Evolutionary conservation across 2,329 filamentous ascomycete species (phyloP), one percentile per base, ranked within the genome.

Genomic region (Exophiala oligosperma): DNA sequence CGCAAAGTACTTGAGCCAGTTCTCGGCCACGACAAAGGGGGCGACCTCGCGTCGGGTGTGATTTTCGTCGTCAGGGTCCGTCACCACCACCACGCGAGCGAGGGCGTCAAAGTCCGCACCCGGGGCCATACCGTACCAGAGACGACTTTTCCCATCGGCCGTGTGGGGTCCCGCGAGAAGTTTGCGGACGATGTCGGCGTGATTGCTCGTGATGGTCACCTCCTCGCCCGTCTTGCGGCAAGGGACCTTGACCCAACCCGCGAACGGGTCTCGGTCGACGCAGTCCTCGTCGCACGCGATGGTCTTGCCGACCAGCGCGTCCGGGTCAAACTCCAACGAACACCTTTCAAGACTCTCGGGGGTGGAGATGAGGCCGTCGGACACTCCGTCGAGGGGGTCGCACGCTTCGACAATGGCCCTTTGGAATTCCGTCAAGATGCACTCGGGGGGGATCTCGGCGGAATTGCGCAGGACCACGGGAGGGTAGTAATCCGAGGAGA

Each of bases 1-100:
- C 1, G 77, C 54, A 47, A 75, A 74, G 4, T 64, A 61, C 7
- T 60, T 61, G 48, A 77, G 70, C 72, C 73, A 78, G 24, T 23
- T 41, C 46, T 57, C 54, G 4, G 52, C 49, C 17, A 48, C 37
- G 8, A 38, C 29, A 32, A 54, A 57, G 2, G 58, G 58, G 14
- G 24, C 35, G 9, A 44, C 28, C 23, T 43, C 47, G 32, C 37
- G 32, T 9, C 28, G 28, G 5, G 28, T 4, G 8, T 29, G 40
- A n/a, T 44, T 54, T 1, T 50, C 54, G 29, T 61, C 48, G 23
- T 44, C 44, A 17, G 17, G 17, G 17, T 17, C 17, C 17, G 17
- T 17, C 6, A n/a, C 47, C 14, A 47, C 7, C 2, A 35, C 48
- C 0, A 41, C 48, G 17, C 54, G 40, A 17, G 54, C 54, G 17